Base-by-base conservation (phyloP, 345 rosid species). In the Euphorbia peplus region DNA sequence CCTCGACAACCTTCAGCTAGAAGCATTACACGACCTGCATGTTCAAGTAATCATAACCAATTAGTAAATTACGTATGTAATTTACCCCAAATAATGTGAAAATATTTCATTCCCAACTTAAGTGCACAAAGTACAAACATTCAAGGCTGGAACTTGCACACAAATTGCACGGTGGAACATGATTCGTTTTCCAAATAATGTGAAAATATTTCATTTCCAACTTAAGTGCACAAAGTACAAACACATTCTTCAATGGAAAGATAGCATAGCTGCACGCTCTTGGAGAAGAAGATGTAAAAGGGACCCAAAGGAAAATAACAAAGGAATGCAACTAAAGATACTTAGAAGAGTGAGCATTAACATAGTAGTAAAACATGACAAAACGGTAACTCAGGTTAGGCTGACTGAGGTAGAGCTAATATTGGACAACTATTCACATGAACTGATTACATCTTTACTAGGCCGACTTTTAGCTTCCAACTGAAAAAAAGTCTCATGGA, bases 1-100 rank as follows among this genome's bases (percentile, higher is more conserved):
- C 98, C 98, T 67, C 98, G 88, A 75, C 97, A 93, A 70, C 98
- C 98, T 73, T 93, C 98, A 42, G 96, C 96, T 42, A 93, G 76
- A 67, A 93, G 83, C 50, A 88, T 93, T 60, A 93, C 55, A 61
- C 81, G 80, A 11, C 98, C 97, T 93, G 84, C 78, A 82, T 29
- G 60, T 72, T 69, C 51, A 56, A 57, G 66, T 25, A 63, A 78
- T 22, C 55, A 60, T 18, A 3, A 69, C 32, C 30, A 60, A 22
- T n/a, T 53, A 16, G 16, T 46, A 28, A 29, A 59, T 47, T n/a
- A 48, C 57, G 28, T 8, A 29, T 8, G 21, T 70, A 61, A 70
- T 52, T 24, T 35, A 26, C 32, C 50, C 25, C 19, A 32, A 26
- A 16, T 22, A 30, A 59, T 32, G 44, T 35, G 47, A 37, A 65